phyloP scores from a whole-genome alignment of 352 stramenopile species.

The Pythium sukuiense region DNA sequence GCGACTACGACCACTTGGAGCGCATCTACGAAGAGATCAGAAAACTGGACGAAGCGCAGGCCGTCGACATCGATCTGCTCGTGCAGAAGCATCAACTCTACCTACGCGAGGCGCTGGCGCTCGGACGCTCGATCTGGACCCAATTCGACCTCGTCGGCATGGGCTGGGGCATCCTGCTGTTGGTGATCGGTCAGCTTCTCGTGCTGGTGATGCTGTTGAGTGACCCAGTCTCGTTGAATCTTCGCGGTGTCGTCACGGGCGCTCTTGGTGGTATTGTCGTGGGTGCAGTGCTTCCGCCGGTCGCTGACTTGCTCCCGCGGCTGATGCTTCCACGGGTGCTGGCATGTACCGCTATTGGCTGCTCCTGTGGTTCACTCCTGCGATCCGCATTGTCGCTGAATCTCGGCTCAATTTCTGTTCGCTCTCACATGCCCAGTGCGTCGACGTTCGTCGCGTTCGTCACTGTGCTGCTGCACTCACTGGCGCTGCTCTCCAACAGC shows the following conservation, averaged over 20 bases:
- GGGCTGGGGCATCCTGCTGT: slow-evolving; percentile 58
- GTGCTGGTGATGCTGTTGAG: slow-evolving; percentile 27
- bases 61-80: slow-evolving; percentile 26
- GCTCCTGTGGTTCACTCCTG: not conserved
- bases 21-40: slow-evolving; percentile 42
- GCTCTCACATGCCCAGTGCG: not conserved
- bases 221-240: not conserved
- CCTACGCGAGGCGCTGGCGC: slow-evolving; percentile 57
- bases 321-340: not conserved
- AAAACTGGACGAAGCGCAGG: slow-evolving; percentile 27
- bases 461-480: slow-evolving; percentile 56
- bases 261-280: not conserved
- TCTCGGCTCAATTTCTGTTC: not conserved
- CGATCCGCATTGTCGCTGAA: not conserved
- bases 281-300: not conserved
- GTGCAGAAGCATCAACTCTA: slow-evolving; percentile 49
- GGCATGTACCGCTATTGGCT: not conserved
- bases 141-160: slow-evolving; percentile 86
- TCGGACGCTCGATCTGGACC: slow-evolving; percentile 83
- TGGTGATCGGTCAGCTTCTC: slow-evolving; percentile 23
- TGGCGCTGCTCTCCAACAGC: slow-evolving; percentile 81
- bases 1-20: slow-evolving; percentile 60
- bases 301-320: not conserved
- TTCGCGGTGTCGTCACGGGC: not conserved
- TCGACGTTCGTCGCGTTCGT: slow-evolving; percentile 32